Evolutionary conservation across 768 basidiomycete genomes (phyloP), one percentile per base, ranked within the genome.

Genomic region (Trametes meyenii): DNA sequence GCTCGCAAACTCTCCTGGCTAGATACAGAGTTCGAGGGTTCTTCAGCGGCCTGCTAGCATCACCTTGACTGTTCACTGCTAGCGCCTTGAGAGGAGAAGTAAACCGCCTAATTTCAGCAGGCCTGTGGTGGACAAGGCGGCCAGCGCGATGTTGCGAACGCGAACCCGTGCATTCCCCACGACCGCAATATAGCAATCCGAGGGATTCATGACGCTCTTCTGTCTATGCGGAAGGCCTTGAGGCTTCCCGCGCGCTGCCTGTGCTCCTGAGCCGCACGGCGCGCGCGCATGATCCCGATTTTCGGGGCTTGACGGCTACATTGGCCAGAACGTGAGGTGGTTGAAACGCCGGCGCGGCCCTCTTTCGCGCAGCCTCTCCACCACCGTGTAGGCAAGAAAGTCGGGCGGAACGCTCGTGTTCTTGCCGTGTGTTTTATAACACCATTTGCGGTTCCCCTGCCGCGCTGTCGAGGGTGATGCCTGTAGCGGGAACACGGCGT

Each of bases 11-110:
- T 26, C 49, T 50, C 23, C 42, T 29, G 17, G 57, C 26, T 43
- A 2, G 13, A 16, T 39, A 50, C 57, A 58, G 57, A 50, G 49
- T 58, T 58, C 49, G 24, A 24, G 57, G 49, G 57, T 58, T 17
- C 29, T 29, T 33, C 49, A 43, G n/a, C 21, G 57, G 48, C 50
- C 49, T 51, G 49, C n/a, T n/a, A n/a, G n/a, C 5, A 58, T 50
- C 49, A 50, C 16, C 17, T 17, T 24, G 12, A 19, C 40, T 17
- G 39, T 36, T 44, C 57, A 50, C 49, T 48, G 49, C 57, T n/a
- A n/a, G n/a, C 57, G 49, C 29, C 49, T 42, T 44, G 40, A 58
- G 24, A 44, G 26, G 43, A 58, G 57, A 44, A 51, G 42, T 50
- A 17, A 23, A 23, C 29, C 40, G 21, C 49, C 57, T 43, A 50